Evolutionary conservation across 116 monocot species (phyloP).

Genomic region (Thalassia testudinum): DNA sequence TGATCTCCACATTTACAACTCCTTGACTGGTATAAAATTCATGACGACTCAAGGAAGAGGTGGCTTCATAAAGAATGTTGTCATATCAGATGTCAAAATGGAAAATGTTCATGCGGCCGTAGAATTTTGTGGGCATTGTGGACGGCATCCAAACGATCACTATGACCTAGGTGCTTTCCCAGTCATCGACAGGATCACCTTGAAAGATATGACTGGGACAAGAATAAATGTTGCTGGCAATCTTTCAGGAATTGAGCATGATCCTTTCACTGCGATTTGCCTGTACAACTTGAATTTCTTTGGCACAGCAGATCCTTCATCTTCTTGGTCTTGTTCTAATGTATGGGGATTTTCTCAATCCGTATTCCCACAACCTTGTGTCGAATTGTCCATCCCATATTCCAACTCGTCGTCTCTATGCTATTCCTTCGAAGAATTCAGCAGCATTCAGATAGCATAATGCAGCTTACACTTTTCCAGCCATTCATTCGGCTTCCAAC

Average conservation of each 20-base stretch:
- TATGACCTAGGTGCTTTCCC: slow-evolving; percentile 57
- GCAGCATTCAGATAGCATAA: too few species aligned
- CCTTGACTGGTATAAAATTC: slow-evolving; percentile 40
- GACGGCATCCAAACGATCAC: slow-evolving; percentile 41
- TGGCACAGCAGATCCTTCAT: slow-evolving; percentile 5
- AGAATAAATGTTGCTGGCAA: slow-evolving; percentile 38
- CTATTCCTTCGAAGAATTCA: too few species aligned
- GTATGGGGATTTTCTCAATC: too few species aligned
- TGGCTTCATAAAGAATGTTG: slow-evolving; percentile 43
- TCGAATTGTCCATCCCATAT: too few species aligned
- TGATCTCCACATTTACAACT: slow-evolving; percentile 30
- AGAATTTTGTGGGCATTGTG: slow-evolving; percentile 38
- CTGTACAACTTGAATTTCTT: slow-evolving; percentile 34
- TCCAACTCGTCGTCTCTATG: too few species aligned
- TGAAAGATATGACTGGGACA: slow-evolving; percentile 49
- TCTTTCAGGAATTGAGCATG: slow-evolving; percentile 24
- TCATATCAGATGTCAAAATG: slow-evolving; percentile 44
- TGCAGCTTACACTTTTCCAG: too few species aligned
- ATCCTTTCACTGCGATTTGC: slow-evolving; percentile 42
- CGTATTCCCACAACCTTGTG: too few species aligned
- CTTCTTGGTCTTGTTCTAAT: too few species aligned
- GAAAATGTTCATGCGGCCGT: slow-evolving; percentile 43
- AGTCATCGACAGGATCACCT: slow-evolving; percentile 33
- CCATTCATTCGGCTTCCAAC: too few species aligned
- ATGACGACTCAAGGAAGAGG: slow-evolving; percentile 67